Percentiles rank a stretch among this genome's conserved stretches.
Conservation (phyloP, 2,329 filamentous ascomycete species). For the Colletotrichum melonis region DNA sequence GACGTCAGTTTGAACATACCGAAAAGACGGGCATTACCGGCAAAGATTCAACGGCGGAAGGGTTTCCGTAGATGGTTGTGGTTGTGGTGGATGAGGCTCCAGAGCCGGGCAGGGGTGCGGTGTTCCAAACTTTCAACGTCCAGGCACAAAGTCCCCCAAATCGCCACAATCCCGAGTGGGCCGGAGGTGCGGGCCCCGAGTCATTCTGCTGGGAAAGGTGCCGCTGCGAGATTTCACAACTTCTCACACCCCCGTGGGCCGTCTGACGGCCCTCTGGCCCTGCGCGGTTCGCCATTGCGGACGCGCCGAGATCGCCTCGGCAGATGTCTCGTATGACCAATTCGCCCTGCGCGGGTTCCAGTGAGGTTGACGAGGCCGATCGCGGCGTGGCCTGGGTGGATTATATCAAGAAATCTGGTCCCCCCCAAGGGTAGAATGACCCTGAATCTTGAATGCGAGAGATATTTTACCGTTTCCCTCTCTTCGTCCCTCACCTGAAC, state of each 20-base stretch:
- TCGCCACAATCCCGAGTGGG: slow-evolving; percentile 29
- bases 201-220: slow-evolving; percentile 10
- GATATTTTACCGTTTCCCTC: slow-evolving; percentile 9
- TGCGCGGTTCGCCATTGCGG: background rate
- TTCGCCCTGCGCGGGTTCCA: slow-evolving; percentile 17
- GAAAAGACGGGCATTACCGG: background rate
- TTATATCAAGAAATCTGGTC: slow-evolving; percentile 29
- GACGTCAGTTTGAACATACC: background rate
- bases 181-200: slow-evolving; percentile 27
- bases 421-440: background rate
- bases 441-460: background rate
- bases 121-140: slow-evolving; percentile 1
- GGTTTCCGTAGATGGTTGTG: slow-evolving; percentile 10
- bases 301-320: slow-evolving; percentile 34
- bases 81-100: slow-evolving; percentile 25
- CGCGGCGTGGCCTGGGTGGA: slow-evolving; percentile 22
- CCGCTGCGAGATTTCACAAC: background rate
- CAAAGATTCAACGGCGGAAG: background rate
- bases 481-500: background rate
- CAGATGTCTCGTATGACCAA: slow-evolving; percentile 25
- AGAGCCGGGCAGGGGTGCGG: background rate
- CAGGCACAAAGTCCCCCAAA: slow-evolving; percentile 1
- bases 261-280: background rate
- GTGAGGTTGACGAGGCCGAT: slow-evolving; percentile 26
- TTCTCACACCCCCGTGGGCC: background rate